Evolutionary conservation across 208 protist genomes (phyloP).

Genomic region (Acanthamoeba triangularis): DNA sequence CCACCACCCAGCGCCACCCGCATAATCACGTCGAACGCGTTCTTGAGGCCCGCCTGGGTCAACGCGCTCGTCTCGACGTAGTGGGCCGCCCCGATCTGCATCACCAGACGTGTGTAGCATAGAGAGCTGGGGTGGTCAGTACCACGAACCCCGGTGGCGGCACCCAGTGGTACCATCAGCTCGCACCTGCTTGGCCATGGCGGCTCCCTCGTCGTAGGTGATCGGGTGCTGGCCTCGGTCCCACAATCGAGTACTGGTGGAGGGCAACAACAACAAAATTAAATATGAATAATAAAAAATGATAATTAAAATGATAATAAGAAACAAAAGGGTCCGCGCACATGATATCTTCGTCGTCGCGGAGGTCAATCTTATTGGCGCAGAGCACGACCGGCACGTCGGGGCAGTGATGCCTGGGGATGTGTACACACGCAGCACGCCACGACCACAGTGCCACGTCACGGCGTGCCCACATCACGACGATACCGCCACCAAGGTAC

Average conservation of each 20-base stretch:
- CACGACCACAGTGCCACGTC: too few relatives aligned
- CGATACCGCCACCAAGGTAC: too few relatives aligned
- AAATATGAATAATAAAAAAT: too few relatives aligned
- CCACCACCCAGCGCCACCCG: not conserved
- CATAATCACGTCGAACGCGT: slow-evolving; percentile 25
- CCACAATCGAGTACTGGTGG: not conserved
- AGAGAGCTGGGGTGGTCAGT: too few relatives aligned
- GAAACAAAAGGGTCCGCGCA: not conserved
- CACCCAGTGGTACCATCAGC: not conserved
- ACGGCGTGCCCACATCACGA: too few relatives aligned
- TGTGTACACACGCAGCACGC: not conserved
- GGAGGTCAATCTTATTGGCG: slow-evolving; percentile 87
- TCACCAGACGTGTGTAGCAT: too few relatives aligned
- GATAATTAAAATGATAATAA: too few relatives aligned
- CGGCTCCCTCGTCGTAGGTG: slow-evolving; percentile 1
- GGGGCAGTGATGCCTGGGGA: slow-evolving; percentile 71
- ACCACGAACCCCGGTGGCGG: not conserved
- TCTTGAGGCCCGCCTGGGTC: slow-evolving; percentile 92
- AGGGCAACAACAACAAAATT: not conserved
- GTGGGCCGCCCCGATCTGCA: slow-evolving; percentile 90
- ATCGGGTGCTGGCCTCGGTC: not conserved
- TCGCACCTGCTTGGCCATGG: slow-evolving; percentile 42
- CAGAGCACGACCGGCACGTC: slow-evolving; percentile 86
- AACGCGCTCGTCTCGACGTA: slow-evolving; percentile 96
- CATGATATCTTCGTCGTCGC: slow-evolving; percentile 84